Evolutionary conservation across 2,329 filamentous ascomycete species (phyloP), one percentile per base, ranked within the genome.

Genomic region (Aspergillus sp.): DNA sequence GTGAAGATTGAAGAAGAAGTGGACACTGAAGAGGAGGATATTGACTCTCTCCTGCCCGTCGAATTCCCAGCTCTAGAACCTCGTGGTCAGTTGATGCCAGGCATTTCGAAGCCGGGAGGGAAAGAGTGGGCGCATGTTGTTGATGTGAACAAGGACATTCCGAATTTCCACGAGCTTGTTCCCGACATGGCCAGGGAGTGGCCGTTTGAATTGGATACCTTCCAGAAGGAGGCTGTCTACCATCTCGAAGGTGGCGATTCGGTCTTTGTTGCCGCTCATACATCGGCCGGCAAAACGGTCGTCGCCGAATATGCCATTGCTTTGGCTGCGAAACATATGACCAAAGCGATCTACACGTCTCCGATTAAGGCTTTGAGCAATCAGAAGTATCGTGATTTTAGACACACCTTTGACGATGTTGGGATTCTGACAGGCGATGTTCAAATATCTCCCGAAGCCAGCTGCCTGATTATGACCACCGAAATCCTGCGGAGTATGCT

Each of bases 91-190:
- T 74, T 95, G 17, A 73, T 82, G 13, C 68, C 80, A 32, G 79
- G 82, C 6, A 75, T 78, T 39, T 69, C 78, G 39, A 83, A 80
- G 51, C 83, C 82, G 50, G 77, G 77, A 24, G 82, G 83, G 5
- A 80, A 75, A 48, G 86, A 96, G 63, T 98, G 91, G 89, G 91
- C 91, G 32, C 91, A 98, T 61, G 93, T 98, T 78, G 89, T 98
- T 2, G 89, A 98, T 56, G 81, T 96, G 47, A 88, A 89, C 50
- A 77, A 86, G 38, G 84, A 89, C 32, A 93, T 96, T 49, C 71
- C 83, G n/a, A 96, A 96, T 53, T 96, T 98, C 60, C 71, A 74
- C 37, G 89, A 95, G 40, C 68, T 98, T 24, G 88, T 98, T 5
- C 91, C 91, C 0, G 84, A 96, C 39, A 95, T 96, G 86, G 91